Base-by-base conservation (phyloP, 495 filamentous ascomycete species). In the Neurospora sp. region DNA sequence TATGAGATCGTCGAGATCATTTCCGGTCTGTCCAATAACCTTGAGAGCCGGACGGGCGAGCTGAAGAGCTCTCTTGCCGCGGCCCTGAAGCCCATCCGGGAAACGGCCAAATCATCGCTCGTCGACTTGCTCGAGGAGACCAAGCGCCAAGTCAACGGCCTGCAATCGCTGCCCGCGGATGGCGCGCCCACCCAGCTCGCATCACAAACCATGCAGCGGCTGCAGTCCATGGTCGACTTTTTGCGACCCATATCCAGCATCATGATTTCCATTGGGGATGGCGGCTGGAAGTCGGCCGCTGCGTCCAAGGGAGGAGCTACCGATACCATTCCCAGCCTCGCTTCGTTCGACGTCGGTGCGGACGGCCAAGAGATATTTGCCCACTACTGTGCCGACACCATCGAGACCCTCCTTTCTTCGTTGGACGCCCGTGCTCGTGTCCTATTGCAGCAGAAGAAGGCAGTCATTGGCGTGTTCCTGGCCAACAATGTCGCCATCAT, bases 1-100 rank as follows among this genome's bases (percentile, higher is more conserved):
- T 99, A 96, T 79, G 96, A 99, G 78, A 94, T 98, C 71, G 91
- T 97, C 61, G 95, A 97, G 76, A 93, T 97, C 73, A 92, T 99
- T 53, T 92, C 92, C 3, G 86, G 86, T 41, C 87, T 96, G 73
- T 94, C 92, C 14, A 89, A 91, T 74, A 89, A 91, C 68, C 85
- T 99, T 8, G 96, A 96, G 70, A 82, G 85, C 3, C 90, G 91
- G 76, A 96, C 93, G 6, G 93, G 93, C 3, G 94, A 97, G 79
- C 88, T 97, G 46, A 97, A 97, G 79, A 87, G 87, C 42, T 87
- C 91, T 14, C 89, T 98, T 66, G 89, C 92, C 1, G 94, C 97
- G 40, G 92, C 93, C 2, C 84, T 98, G 20, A 92, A 93, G 72
- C 96, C 95, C 12, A 89, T 98, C 9, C 89, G 94, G 22, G 94